A percentile compares a stretch with the other conserved stretches of the same genome.
These are phyloP conservation scores for Rhododendron williamsianum DNA, from an alignment of 148 eudicot genomes.

Conservation along the genomic window DNA sequence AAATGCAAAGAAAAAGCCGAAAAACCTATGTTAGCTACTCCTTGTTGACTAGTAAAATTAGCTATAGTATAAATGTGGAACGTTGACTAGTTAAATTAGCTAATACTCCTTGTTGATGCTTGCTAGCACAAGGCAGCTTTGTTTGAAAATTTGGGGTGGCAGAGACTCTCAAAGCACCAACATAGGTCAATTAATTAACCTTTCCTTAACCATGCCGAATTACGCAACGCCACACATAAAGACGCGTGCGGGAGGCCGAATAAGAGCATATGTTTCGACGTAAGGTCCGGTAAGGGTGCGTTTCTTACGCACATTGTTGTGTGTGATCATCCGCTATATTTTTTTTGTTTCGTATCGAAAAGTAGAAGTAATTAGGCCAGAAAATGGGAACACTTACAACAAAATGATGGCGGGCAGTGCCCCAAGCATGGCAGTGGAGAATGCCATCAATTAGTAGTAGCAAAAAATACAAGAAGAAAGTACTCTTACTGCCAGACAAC, in stretches of 20 bases:
- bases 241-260: neutral
- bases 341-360: neutral
- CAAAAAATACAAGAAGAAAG: neutral
- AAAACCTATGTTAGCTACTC: too few relatives aligned
- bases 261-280: too few relatives aligned
- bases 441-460: neutral
- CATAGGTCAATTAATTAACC: neutral
- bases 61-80: neutral
- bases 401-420: neutral
- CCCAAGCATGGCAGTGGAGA: neutral
- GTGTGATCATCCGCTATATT: neutral
- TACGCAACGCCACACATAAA: neutral
- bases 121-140: neutral
- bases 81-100: neutral
- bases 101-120: neutral
- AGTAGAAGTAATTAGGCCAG: neutral
- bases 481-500: neutral
- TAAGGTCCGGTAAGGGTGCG: neutral
- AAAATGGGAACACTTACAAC: neutral
- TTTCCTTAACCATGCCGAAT: neutral
- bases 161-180: neutral
- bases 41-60: too few relatives aligned
- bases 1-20: neutral
- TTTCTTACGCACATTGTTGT: neutral
- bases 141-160: too few relatives aligned